These are phyloP conservation scores for Clathrus columnatus DNA, from an alignment of 768 basidiomycete species.

Conservation along the genomic window DNA sequence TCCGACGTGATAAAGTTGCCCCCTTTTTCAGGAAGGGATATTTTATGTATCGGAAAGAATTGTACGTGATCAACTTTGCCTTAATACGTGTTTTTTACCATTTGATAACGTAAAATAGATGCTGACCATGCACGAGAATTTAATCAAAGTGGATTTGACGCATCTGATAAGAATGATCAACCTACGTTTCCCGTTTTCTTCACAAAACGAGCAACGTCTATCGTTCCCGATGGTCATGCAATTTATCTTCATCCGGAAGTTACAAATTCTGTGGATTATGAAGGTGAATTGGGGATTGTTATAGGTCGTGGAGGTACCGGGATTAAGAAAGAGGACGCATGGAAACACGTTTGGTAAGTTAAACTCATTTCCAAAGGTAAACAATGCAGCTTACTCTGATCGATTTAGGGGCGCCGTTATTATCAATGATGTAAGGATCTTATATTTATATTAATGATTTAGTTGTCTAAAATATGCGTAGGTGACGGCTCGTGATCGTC, in stretches of 20 bases:
- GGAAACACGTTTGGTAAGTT: slow-evolving; percentile 19
- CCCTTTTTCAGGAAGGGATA: slow-evolving; percentile 19
- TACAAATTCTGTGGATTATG: slow-evolving; percentile 21
- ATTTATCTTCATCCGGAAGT: slow-evolving; percentile 20
- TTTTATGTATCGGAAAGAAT: slow-evolving; percentile 22
- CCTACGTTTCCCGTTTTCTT: slow-evolving; percentile 19
- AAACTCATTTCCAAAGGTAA: too few species aligned
- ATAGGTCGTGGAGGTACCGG: slow-evolving; percentile 19
- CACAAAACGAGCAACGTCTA: slow-evolving; percentile 23
- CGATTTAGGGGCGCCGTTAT: slow-evolving; percentile 12
- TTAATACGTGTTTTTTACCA: neutral
- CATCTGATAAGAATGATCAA: slow-evolving; percentile 12
- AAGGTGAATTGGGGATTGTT: slow-evolving; percentile 22
- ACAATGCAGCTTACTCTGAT: too few species aligned
- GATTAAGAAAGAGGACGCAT: slow-evolving; percentile 21
- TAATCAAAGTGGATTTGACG: slow-evolving; percentile 5
- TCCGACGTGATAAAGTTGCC: slow-evolving; percentile 16
- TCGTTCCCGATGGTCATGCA: slow-evolving; percentile 14
- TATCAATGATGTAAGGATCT: slow-evolving; percentile 12
- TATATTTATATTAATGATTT: neutral
- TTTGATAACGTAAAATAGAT: neutral
- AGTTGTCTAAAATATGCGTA: neutral
- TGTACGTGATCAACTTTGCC: slow-evolving; percentile 17
- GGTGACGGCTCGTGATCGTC: slow-evolving; percentile 22
- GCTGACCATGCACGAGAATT: slow-evolving; percentile 3